Percentiles rank a stretch among this genome's conserved stretches.
These are phyloP conservation scores for Rhizopus sp. DNA, from an alignment of 371 early-diverging fungal species.

Conservation along the genomic window DNA sequence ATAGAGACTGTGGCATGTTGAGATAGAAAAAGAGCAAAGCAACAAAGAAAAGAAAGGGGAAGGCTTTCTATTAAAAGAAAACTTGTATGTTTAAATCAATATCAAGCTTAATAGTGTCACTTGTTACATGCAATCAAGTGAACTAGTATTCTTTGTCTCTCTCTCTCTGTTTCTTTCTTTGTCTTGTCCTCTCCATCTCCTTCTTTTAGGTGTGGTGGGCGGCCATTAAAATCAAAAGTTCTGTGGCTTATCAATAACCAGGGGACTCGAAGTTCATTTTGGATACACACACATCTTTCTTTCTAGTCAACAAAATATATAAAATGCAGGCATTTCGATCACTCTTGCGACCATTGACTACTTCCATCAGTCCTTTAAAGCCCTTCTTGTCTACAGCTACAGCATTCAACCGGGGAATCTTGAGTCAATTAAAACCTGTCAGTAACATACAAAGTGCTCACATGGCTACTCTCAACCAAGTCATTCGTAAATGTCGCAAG, in stretches of 20 bases:
- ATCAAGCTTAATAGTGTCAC: no score
- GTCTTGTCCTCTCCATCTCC: no score
- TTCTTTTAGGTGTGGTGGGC: not conserved
- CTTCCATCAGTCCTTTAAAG: conserved; percentile 3
- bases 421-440: conserved; percentile 25
- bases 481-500: conserved; percentile 87
- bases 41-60: no score
- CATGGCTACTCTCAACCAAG: conserved; percentile 95
- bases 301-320: not conserved
- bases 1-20: no score
- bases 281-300: not conserved
- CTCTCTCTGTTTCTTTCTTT: no score
- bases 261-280: not conserved
- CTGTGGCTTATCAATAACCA: not conserved
- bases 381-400: conserved; percentile 8
- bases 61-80: no score
- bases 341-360: conserved; percentile 25
- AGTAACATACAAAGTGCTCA: conserved; percentile 27
- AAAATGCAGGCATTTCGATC: conserved; percentile 37
- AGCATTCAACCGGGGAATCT: conserved; percentile 8
- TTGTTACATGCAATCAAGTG: no score
- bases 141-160: no score
- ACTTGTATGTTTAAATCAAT: no score
- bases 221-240: not conserved
- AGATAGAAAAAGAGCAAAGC: no score